Evolutionary conservation across 106 monocot genomes (phyloP), one percentile per base, ranked within the genome.

Genomic region (Chionographis japonica): DNA sequence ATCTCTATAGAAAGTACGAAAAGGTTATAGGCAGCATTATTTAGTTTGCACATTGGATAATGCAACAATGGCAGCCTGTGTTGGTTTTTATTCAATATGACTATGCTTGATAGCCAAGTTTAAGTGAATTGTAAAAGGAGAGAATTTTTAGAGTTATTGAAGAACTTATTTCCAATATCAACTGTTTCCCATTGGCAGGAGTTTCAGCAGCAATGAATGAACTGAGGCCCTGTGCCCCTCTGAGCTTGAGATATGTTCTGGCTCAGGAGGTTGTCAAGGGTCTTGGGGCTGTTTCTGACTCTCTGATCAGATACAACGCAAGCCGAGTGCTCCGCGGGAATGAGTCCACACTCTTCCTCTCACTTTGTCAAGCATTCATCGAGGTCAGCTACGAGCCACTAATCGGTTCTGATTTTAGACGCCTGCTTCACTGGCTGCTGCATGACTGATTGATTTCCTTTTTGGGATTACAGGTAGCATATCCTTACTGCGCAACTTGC

Each of bases 201-300:
- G 79, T 89, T 20, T 92, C 84, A 51, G 79, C 89, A 3, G 95
- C 95, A 53, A 92, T 95, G 95, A 95, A 95, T 64, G 92, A 95
- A 72, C 72, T 95, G 49, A 78, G 92, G 35, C 95, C 95, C 4
- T 95, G 92, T 74, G 92, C 95, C 10, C 92, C 95, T 2, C 35
- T 92, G 61, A 89, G 84, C 60, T 84, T 92, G 66, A 92, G 83
- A 40, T 39, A 86, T 65, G 56, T 80, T 43, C 68, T 97, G 40
- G 86, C 92, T 36, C 73, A 87, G 62, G 89, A 97, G 64, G 68
- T 92, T n/a, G 78, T 90, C 2, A 77, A 78, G 54, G 97, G 89
- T 46, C 61, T 97, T 41, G 82, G 87, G 62, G 78, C 86, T 53
- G 89, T 97, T 74, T 89, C 97, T 12, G 85, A 92, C 12, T 80